Conservation (phyloP, 257 asterid species). For the Ligustrum vulgare region DNA sequence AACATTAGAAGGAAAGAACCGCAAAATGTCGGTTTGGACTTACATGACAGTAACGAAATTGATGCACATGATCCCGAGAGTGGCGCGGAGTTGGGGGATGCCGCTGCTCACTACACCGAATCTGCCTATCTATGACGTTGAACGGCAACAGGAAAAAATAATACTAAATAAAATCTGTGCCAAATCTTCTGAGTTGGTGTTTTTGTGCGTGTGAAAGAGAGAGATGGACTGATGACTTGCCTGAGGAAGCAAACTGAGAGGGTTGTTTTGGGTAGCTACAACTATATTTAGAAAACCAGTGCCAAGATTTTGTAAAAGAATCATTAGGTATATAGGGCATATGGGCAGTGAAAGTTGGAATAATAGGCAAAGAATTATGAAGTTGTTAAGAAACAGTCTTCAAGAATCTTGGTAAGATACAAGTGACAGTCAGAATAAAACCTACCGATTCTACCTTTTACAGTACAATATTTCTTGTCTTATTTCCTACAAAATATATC, state of each 20-base stretch:
- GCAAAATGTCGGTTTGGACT: neutral
- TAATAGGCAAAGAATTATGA: neutral
- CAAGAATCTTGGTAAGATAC: conserved; percentile 10
- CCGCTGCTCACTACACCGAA: neutral
- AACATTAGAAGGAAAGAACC: too few species aligned
- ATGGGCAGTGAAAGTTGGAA: conserved; percentile 5
- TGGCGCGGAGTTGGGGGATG: neutral
- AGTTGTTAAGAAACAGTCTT: conserved; percentile 2
- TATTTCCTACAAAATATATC: neutral
- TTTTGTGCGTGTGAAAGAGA: neutral
- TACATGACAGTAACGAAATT: neutral
- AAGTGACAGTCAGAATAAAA: conserved; percentile 24
- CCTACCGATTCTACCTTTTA: conserved; percentile 25
- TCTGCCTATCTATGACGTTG: neutral
- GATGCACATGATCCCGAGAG: neutral
- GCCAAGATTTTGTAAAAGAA: conserved; percentile 20
- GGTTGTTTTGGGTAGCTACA: conserved; percentile 58
- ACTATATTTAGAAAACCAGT: conserved; percentile 25
- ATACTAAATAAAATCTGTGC: neutral
- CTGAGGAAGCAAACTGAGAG: conserved; percentile 19
- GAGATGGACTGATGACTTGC: conserved; percentile 12
- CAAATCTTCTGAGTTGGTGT: neutral
- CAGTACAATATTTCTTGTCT: conserved; percentile 17
- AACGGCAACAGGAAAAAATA: neutral
- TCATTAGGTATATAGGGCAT: neutral